These are phyloP conservation scores for Entamoeba invadens DNA, from an alignment of 208 protist species.

Conservation along the genomic window DNA sequence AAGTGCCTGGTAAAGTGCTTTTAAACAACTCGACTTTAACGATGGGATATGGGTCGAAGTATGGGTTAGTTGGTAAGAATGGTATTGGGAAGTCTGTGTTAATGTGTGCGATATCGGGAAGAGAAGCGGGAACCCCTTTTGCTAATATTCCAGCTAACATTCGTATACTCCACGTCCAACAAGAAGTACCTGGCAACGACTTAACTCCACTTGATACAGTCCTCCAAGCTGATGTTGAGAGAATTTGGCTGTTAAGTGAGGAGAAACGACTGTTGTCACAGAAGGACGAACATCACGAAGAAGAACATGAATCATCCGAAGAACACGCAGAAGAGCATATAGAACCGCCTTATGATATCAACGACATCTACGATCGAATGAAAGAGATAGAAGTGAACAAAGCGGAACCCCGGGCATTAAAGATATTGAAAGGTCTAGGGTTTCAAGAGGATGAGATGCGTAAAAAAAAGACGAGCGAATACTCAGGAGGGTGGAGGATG, in stretches of 20 bases:
- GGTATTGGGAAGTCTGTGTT: neutral
- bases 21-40: neutral
- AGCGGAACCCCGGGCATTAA: neutral
- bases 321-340: neutral
- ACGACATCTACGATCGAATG: neutral
- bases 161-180: neutral
- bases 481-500: slow-evolving; percentile 55
- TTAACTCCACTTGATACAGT: slow-evolving; percentile 3
- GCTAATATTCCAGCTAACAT: neutral
- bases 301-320: neutral
- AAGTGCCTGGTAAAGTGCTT: neutral
- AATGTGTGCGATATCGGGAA: neutral
- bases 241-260: neutral
- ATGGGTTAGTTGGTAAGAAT: slow-evolving; percentile 3
- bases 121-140: neutral
- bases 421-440: slow-evolving; percentile 6
- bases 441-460: slow-evolving; percentile 11
- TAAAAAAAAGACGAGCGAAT: neutral
- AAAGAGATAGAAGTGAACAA: neutral
- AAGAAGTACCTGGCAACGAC: neutral
- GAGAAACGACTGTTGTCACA: neutral
- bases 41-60: neutral
- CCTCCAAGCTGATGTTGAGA: neutral
- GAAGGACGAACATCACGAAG: neutral
- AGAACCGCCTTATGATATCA: neutral